Evolutionary conservation across 441 rosid genomes (phyloP), one percentile per base, ranked within the genome.

Genomic region (Croton setiger): DNA sequence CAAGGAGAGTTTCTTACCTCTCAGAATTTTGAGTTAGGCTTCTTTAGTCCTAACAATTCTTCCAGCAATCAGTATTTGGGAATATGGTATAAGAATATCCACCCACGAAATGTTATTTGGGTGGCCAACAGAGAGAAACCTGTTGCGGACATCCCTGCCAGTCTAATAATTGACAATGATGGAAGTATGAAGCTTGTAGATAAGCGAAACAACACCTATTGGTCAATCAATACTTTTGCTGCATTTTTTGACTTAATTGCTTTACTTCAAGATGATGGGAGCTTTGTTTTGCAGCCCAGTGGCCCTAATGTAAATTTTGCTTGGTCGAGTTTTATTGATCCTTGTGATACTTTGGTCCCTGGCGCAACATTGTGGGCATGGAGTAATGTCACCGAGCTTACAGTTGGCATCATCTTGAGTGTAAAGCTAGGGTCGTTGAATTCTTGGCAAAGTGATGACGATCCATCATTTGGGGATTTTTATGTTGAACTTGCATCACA

Each of bases 61-160:
- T 63, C 82, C 1, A 60, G 43, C 2, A 41, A 61, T 31, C 76
- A 92, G 63, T 88, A 78, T 68, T 75, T 88, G 13, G 98, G 98
- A 14, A 85, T 88, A 21, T 78, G 93, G 93, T 92, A 90, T 57
- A 74, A 79, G 20, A 65, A 77, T 60, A 68, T 27, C 31, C 31
- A 27, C 31, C 37, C 35, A 0, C 36, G 14, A 36, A 68, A 91
- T 23, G 72, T 84, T 5, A 85, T 90, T 0, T 94, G 98, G 98
- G 88, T 94, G 5, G 96, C 98, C 14, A 94, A 92, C 70, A 81
- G 97, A 79, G 85, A 78, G 27, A 54, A 49, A 18, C 98, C 96
- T 18, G 67, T 92, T 58, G 3, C 70, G 18, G 31, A 27, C 31
- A 75, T 72, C 64, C 78, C 88, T 45, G 86, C 68, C 54, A 47